phyloP scores from a whole-genome alignment of 495 filamentous ascomycete species.

The Chaetomium cochliodes region DNA sequence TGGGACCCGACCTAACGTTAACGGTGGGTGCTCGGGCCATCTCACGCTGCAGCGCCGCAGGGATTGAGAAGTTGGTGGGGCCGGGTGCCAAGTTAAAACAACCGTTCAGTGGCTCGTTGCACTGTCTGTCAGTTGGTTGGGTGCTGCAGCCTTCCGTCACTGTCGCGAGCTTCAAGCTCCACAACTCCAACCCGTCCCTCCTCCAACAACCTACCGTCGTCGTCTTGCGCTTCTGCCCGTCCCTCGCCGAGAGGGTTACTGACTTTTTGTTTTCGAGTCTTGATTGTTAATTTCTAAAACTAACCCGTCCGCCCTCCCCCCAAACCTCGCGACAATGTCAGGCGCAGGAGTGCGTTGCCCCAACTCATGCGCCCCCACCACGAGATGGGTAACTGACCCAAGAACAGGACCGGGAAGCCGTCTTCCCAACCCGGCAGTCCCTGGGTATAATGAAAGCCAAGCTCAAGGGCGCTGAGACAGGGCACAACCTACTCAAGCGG shows the following conservation, averaged over 20 bases:
- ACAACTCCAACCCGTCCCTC: conserved; percentile 9
- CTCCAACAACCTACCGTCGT: conserved; percentile 8
- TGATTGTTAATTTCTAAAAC: background rate
- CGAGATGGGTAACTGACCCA: conserved; percentile 25
- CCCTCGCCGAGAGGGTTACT: background rate
- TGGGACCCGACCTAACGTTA: too few relatives aligned
- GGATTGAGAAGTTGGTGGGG: conserved; percentile 12
- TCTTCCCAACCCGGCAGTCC: conserved; percentile 98
- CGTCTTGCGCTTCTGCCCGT: background rate
- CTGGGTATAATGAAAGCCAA: conserved; percentile 97
- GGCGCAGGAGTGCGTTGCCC: conserved; percentile 52
- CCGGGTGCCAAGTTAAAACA: background rate
- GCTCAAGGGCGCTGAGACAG: conserved; percentile 92
- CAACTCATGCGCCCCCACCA: conserved; percentile 17
- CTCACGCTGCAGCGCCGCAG: background rate
- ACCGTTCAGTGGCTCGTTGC: background rate
- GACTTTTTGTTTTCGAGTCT: background rate
- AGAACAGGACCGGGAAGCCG: conserved; percentile 76
- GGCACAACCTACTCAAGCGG: conserved; percentile 82
- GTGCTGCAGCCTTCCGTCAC: conserved; percentile 16
- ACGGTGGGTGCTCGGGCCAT: conserved; percentile 20
- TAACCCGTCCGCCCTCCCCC: background rate
- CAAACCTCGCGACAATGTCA: conserved; percentile 51
- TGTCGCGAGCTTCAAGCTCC: conserved; percentile 25
- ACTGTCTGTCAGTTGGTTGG: conserved; percentile 5